These are phyloP conservation scores for Eimeria praecox DNA, from an alignment of 169 alveolate genomes.

Conservation along the genomic window DNA sequence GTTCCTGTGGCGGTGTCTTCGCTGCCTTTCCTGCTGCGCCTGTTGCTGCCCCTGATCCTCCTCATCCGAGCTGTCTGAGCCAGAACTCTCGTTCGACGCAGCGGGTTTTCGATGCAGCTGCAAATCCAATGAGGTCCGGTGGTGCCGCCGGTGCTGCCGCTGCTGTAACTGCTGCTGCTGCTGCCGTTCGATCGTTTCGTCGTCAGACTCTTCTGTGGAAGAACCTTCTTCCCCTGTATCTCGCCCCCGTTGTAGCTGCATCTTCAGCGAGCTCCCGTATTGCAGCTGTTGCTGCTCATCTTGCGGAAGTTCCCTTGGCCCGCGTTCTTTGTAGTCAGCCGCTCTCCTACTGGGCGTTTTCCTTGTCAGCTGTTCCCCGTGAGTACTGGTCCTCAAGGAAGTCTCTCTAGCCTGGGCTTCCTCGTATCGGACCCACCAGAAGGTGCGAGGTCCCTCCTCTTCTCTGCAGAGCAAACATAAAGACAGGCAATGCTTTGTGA, in stretches of 20 bases:
- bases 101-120: not conserved
- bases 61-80: not conserved
- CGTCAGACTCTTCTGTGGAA: not conserved
- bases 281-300: not conserved
- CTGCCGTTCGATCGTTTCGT: not conserved
- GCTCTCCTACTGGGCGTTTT: not conserved
- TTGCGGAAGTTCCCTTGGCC: not conserved
- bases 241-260: not conserved
- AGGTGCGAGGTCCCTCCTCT: conserved; percentile 41
- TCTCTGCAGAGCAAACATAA: conserved; percentile 17
- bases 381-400: not conserved
- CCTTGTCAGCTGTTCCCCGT: not conserved
- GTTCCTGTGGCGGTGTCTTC: not conserved
- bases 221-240: not conserved
- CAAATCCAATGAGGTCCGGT: not conserved
- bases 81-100: not conserved
- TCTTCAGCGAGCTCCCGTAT: not conserved
- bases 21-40: not conserved
- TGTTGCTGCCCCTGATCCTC: conserved; percentile 1
- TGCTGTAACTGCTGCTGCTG: not conserved
- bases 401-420: not conserved
- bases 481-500: not conserved
- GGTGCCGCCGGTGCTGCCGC: not conserved
- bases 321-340: not conserved
- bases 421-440: not conserved